Percentiles rank a stretch among this genome's conserved stretches.
These are phyloP conservation scores for Mortierella polycephala DNA, from an alignment of 371 early-diverging fungal genomes.

Conservation along the genomic window DNA sequence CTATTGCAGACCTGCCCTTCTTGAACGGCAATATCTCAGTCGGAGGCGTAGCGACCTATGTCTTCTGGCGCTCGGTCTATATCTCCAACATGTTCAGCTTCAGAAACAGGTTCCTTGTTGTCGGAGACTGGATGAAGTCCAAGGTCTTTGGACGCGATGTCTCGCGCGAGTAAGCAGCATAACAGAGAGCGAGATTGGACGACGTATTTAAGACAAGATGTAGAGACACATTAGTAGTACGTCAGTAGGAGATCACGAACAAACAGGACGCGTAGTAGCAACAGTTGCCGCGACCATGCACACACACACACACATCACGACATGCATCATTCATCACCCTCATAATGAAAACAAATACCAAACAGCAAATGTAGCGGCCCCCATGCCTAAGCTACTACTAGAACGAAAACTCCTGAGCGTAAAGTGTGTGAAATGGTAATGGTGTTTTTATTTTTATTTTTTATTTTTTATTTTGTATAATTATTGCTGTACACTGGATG, in stretches of 20 bases:
- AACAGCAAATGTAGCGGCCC: background rate
- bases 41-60: slow-evolving; percentile 79
- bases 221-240: too few species aligned
- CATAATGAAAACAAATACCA: background rate
- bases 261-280: background rate
- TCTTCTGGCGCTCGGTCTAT: slow-evolving; percentile 83
- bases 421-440: too few species aligned
- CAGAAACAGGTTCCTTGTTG: slow-evolving; percentile 83
- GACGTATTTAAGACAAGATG: background rate
- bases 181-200: background rate
- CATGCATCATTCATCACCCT: background rate
- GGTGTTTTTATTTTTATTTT: background rate
- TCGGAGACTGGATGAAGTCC: slow-evolving; percentile 91
- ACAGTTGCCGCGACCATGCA: background rate
- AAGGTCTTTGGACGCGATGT: slow-evolving; percentile 90
- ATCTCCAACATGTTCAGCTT: slow-evolving; percentile 81
- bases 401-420: too few species aligned
- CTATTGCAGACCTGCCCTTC: slow-evolving; percentile 89
- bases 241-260: too few species aligned
- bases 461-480: background rate
- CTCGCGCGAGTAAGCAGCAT: slow-evolving; percentile 76
- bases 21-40: slow-evolving; percentile 76
- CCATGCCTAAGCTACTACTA: too few species aligned
- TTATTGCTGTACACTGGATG: slow-evolving; percentile 2
- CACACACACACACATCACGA: background rate